Conservation (phyloP, 192 early-diverging fungal genomes). For the Nowakowskiella sp. region DNA sequence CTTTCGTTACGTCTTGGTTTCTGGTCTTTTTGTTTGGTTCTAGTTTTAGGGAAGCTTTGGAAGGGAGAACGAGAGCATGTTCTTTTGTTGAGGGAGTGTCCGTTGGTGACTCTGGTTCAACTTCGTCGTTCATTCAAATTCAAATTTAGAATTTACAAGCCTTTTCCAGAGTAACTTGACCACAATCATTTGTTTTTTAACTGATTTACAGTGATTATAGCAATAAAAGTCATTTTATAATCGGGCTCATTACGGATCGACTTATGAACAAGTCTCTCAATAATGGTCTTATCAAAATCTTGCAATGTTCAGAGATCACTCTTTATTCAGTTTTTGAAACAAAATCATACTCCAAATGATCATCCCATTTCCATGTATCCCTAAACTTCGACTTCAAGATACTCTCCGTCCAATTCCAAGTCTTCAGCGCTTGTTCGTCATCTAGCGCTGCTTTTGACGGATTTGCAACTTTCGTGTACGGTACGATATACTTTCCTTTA, state of each 20-base stretch:
- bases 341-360: neutral
- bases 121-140: too few relatives aligned
- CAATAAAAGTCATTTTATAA: too few relatives aligned
- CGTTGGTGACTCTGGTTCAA: too few relatives aligned
- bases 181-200: too few relatives aligned
- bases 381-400: conserved; percentile 7
- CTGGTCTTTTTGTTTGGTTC: neutral
- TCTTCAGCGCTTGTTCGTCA: conserved; percentile 4
- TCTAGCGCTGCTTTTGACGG: conserved; percentile 2
- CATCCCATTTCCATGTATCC: neutral
- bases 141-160: too few relatives aligned
- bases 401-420: conserved; percentile 26
- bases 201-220: too few relatives aligned
- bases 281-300: too few relatives aligned
- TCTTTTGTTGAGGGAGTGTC: neutral
- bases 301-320: too few relatives aligned
- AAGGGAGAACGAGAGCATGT: neutral
- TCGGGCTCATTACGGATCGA: too few relatives aligned
- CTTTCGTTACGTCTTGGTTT: neutral
- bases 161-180: too few relatives aligned
- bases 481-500: conserved; percentile 33
- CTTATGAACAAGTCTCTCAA: too few relatives aligned
- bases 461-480: conserved; percentile 7
- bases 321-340: too few relatives aligned
- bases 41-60: neutral